phyloP scores from a whole-genome alignment of 106 monocot species.

The Allium fistulosum region DNA sequence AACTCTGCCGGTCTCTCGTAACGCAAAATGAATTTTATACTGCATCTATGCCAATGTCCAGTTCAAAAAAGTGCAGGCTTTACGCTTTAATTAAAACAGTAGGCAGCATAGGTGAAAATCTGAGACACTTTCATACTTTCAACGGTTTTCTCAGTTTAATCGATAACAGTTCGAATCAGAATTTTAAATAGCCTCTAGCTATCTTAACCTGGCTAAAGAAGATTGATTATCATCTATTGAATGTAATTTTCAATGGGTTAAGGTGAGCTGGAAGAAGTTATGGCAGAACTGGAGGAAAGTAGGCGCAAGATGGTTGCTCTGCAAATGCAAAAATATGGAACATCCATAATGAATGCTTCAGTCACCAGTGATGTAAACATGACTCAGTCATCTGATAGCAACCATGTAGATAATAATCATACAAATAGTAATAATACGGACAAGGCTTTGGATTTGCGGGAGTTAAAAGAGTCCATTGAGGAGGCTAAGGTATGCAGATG shows the following conservation, averaged over 20 bases:
- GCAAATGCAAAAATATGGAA: slow-evolving; percentile 77
- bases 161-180: no score
- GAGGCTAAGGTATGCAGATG: slow-evolving; percentile 65
- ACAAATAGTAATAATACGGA: slow-evolving; percentile 31
- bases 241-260: not conserved
- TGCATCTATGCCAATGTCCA: no score
- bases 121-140: no score
- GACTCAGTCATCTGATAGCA: slow-evolving; percentile 30
- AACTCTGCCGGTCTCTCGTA: no score
- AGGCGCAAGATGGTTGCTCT: slow-evolving; percentile 78
- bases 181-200: not conserved
- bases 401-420: no score
- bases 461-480: slow-evolving; percentile 77
- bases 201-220: not conserved
- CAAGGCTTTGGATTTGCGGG: slow-evolving; percentile 36
- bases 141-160: no score
- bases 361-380: slow-evolving; percentile 38
- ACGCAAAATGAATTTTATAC: no score
- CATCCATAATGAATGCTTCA: slow-evolving; percentile 35
- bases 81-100: no score
- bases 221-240: no score
- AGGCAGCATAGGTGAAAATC: no score
- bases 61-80: no score
- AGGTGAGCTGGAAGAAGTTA: slow-evolving; percentile 90
- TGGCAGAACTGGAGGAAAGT: slow-evolving; percentile 97